Percentiles rank a stretch among this genome's conserved stretches.
These are phyloP conservation scores for Podospora appendiculata DNA, from an alignment of 495 filamentous ascomycete species.

Conservation along the genomic window DNA sequence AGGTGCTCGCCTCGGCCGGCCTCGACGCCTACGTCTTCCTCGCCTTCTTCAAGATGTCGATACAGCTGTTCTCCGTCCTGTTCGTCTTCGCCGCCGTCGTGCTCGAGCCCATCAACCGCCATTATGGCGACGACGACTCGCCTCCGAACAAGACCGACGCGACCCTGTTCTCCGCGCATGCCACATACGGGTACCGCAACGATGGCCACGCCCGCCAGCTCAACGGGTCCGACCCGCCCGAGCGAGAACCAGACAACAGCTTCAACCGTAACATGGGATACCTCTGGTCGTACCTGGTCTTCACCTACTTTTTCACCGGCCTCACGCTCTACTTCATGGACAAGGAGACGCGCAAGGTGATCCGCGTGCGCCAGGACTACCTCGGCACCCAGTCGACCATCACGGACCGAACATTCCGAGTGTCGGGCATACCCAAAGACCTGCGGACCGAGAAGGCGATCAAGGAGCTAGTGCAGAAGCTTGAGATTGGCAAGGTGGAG, in stretches of 20 bases:
- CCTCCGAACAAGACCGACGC: slow-evolving; percentile 2
- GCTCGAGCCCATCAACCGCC: slow-evolving; percentile 77
- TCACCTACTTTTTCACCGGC: slow-evolving; percentile 83
- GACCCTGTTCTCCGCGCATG: neutral
- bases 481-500: slow-evolving; percentile 91
- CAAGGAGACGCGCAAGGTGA: slow-evolving; percentile 72
- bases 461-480: slow-evolving; percentile 75
- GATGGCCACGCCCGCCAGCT: neutral
- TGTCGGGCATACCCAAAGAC: slow-evolving; percentile 81
- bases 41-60: slow-evolving; percentile 88
- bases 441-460: slow-evolving; percentile 76
- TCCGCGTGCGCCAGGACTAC: slow-evolving; percentile 80
- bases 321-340: slow-evolving; percentile 78
- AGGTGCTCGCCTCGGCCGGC: slow-evolving; percentile 83
- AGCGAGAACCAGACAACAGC: slow-evolving; percentile 25
- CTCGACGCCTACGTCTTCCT: slow-evolving; percentile 96
- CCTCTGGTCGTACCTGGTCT: slow-evolving; percentile 88
- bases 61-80: slow-evolving; percentile 69
- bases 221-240: neutral
- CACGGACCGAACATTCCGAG: slow-evolving; percentile 85
- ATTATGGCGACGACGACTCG: slow-evolving; percentile 29
- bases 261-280: slow-evolving; percentile 41
- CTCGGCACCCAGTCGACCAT: slow-evolving; percentile 88
- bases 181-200: slow-evolving; percentile 6
- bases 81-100: slow-evolving; percentile 73